Base-by-base conservation (phyloP, 2,329 filamentous ascomycete genomes). In the Alternaria consortialis region DNA sequence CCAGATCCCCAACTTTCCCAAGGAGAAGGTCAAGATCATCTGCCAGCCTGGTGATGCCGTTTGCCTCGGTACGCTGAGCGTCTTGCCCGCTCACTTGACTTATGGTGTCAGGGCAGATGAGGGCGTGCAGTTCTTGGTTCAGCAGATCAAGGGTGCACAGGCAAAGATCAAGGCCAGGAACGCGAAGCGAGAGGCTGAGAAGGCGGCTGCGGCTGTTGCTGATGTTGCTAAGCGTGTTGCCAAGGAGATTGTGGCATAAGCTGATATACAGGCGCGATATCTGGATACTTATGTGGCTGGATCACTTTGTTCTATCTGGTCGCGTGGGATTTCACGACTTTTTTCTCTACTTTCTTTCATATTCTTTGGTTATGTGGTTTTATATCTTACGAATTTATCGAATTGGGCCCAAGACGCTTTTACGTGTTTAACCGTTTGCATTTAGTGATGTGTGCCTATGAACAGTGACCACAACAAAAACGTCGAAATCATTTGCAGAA, bases 31-130 rank as follows among this genome's bases (percentile, higher is more conserved):
- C 4, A 79, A 83, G 66, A 82, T 84, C 20, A 81, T 83, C 37
- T 87, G 85, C 60, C 80, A 83, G 31, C 46, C 64, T 4, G 84
- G 82, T 0, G 85, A 87, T 64, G 74, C 81, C 9, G 84, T 87
- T 6, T 87, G 85, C 60, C 55, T 72, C 4, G 82, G 84, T 34
- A 82, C 81, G 0, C 68, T 80, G 23, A 75, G 62, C 0, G 68
- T 79, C 13, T 40, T 70, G 43, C 69, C 75, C 12, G 62, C 73
- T 6, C 75, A 77, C 58, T 60, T 77, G 58, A 74, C 72, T 6
- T 77, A 77, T 54, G 73, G 74, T 5, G 9, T 34, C 12, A 61
- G 72, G 23, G 75, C 73, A 9, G 51, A 67, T 43, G 73, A 77
- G 44, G 75, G 75, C 3, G 64, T 69, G 0, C 61, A 66, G 1